phyloP scores from a whole-genome alignment of 1,139 yeast species.

The Sugiyamaella paludigena region DNA sequence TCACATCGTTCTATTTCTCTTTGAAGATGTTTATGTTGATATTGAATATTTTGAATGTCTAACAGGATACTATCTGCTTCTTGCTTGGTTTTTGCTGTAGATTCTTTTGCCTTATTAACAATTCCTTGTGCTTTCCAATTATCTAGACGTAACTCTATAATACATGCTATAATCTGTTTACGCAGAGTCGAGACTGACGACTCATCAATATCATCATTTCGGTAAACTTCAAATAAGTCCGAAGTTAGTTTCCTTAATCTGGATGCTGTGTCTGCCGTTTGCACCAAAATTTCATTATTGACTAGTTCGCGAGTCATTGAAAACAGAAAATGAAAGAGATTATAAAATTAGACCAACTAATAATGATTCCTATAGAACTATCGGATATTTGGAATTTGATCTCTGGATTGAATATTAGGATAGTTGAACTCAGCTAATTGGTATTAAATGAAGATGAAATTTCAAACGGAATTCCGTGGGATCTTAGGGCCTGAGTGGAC shows the following conservation, averaged over 20 bases:
- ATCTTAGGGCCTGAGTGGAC: too few species aligned
- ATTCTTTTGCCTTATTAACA: slow-evolving; percentile 24
- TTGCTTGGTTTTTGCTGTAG: slow-evolving; percentile 26
- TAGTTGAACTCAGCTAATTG: too few species aligned
- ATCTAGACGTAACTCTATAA: slow-evolving; percentile 29
- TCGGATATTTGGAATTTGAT: too few species aligned
- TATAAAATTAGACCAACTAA: too few species aligned
- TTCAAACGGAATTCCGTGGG: too few species aligned
- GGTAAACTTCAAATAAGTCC: background rate
- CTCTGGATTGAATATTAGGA: too few species aligned
- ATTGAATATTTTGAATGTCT: slow-evolving; percentile 36
- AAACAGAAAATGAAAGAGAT: too few species aligned
- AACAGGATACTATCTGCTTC: slow-evolving; percentile 33
- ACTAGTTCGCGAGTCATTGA: too few species aligned
- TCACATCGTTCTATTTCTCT: slow-evolving; percentile 34
- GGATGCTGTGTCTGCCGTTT: background rate
- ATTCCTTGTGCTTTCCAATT: slow-evolving; percentile 31
- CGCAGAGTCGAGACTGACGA: slow-evolving; percentile 11
- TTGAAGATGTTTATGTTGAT: slow-evolving; percentile 36
- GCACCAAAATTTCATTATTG: slow-evolving; percentile 1
- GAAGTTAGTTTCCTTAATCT: background rate
- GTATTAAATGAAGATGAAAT: too few species aligned
- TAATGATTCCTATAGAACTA: too few species aligned
- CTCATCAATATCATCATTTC: background rate
- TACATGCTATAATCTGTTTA: slow-evolving; percentile 24